Evolutionary conservation across 768 basidiomycete genomes (phyloP).

Genomic region (Amanita rubescens): DNA sequence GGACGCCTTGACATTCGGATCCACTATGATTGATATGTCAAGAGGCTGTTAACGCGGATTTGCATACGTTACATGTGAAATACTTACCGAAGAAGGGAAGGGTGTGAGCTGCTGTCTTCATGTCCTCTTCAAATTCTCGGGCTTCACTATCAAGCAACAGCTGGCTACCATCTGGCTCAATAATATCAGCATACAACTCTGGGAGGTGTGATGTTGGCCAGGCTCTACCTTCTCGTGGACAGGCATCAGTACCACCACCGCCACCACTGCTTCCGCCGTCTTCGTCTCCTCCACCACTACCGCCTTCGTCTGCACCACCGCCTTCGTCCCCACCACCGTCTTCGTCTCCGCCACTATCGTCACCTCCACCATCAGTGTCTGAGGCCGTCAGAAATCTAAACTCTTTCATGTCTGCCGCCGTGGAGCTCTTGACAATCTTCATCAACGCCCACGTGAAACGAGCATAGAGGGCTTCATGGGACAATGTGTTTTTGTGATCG

Average conservation of each 20-base stretch:
- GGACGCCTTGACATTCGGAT: neutral
- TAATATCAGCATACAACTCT: neutral
- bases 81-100: neutral
- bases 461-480: slow-evolving; percentile 11
- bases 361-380: neutral
- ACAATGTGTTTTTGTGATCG: slow-evolving; percentile 7
- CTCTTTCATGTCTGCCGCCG: neutral
- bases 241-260: too few relatives aligned
- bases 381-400: neutral
- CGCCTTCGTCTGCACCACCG: neutral
- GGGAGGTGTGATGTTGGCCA: neutral
- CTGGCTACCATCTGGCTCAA: neutral
- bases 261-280: neutral
- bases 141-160: neutral
- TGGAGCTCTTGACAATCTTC: slow-evolving; percentile 2
- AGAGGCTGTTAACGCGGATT: neutral
- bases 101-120: neutral
- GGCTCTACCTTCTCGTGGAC: neutral
- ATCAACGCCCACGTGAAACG: slow-evolving; percentile 14
- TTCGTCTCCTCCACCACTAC: neutral
- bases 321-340: neutral
- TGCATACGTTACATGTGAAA: neutral
- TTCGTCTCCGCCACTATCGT: neutral
- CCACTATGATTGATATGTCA: neutral
- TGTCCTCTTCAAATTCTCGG: slow-evolving; percentile 5